Percentiles rank a stretch among this genome's conserved stretches.
Conservation (phyloP, 2,329 filamentous ascomycete species). For the Domatiomyces globalis region DNA sequence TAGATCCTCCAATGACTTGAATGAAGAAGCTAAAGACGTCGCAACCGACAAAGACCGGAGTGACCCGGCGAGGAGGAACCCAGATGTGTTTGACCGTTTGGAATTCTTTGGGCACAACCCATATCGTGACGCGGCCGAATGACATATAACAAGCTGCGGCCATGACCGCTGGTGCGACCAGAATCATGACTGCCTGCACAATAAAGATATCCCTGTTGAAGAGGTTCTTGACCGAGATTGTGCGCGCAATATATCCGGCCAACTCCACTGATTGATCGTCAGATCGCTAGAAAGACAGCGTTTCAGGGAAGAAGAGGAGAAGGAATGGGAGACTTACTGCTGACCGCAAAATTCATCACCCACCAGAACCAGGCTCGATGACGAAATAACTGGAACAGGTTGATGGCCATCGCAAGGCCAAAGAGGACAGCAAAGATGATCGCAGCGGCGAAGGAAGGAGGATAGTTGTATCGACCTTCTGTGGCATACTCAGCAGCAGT, state of each 20-base stretch:
- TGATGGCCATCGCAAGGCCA: slow-evolving; percentile 16
- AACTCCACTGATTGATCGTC: slow-evolving; percentile 23
- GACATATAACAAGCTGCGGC: slow-evolving; percentile 37
- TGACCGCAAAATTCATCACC: slow-evolving; percentile 28
- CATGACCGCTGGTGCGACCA: slow-evolving; percentile 33
- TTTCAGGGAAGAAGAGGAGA: neutral
- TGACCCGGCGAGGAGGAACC: slow-evolving; percentile 27
- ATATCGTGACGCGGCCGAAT: slow-evolving; percentile 32
- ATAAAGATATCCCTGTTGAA: slow-evolving; percentile 14
- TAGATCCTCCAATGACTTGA: slow-evolving; percentile 28
- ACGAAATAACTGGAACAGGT: slow-evolving; percentile 22
- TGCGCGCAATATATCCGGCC: slow-evolving; percentile 25
- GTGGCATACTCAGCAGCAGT: slow-evolving; percentile 4
- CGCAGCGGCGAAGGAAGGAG: slow-evolving; percentile 26
- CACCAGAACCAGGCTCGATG: slow-evolving; percentile 26
- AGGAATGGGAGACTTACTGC: slow-evolving; percentile 19
- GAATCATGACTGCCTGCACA: slow-evolving; percentile 29
- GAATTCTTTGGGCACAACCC: slow-evolving; percentile 17
- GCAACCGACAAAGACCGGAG: slow-evolving; percentile 29
- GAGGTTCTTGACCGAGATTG: slow-evolving; percentile 14
- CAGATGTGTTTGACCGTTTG: slow-evolving; percentile 18
- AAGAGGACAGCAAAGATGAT: slow-evolving; percentile 26
- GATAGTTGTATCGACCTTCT: slow-evolving; percentile 22
- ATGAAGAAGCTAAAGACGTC: slow-evolving; percentile 34
- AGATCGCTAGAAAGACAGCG: neutral